Evolutionary conservation across 169 alveolate species (phyloP).

Genomic region (Babesia bigemina): DNA sequence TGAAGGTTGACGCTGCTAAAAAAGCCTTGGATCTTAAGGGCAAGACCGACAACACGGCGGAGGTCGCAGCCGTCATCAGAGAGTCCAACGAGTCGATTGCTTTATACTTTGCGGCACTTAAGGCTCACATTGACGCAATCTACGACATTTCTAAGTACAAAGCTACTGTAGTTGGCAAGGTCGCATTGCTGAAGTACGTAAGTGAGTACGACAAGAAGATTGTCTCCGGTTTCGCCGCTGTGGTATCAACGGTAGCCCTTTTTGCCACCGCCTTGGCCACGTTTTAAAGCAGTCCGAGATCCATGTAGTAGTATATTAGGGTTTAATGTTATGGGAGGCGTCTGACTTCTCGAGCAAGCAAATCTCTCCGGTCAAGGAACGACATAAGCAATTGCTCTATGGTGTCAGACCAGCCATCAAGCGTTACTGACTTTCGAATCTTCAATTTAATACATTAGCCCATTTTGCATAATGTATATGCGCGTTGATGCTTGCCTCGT

Average conservation of each 20-base stretch:
- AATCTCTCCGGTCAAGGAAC: too few relatives aligned
- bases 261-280: background rate
- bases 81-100: background rate
- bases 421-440: too few relatives aligned
- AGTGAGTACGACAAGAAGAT: background rate
- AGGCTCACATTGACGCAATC: background rate
- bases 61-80: constrained; percentile 5
- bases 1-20: constrained; percentile 3
- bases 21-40: constrained; percentile 1
- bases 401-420: too few relatives aligned
- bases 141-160: background rate
- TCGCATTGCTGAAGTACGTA: background rate
- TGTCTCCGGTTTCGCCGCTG: background rate
- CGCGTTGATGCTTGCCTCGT: too few relatives aligned
- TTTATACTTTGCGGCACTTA: background rate
- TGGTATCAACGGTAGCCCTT: background rate
- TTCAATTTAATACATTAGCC: too few relatives aligned
- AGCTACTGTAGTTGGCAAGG: background rate
- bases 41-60: constrained; percentile 11
- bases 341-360: too few relatives aligned
- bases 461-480: too few relatives aligned
- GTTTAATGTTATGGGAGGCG: too few relatives aligned
- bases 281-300: background rate
- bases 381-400: too few relatives aligned
- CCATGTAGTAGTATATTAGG: too few relatives aligned